Base-by-base conservation (phyloP, 139 green algal species). In the Eudorina sp. region DNA sequence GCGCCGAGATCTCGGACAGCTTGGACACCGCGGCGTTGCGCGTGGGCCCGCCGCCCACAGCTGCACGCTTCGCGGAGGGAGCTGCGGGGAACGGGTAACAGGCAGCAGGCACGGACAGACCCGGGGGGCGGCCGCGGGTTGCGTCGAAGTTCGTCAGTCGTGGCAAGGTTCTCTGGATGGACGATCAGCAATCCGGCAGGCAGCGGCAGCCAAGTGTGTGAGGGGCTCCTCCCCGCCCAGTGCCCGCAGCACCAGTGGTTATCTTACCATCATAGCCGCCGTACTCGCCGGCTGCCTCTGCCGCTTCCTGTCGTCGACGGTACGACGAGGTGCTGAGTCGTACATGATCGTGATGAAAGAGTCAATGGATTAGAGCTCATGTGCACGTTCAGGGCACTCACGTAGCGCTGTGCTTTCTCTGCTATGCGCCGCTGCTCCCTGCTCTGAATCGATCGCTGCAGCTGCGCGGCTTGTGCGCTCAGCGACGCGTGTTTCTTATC, bases 401-500 rank as follows among this genome's bases (percentile, higher is more conserved):
- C 86, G 53, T 83, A 41, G 34, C 86, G 64, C 16, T 87, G 64
- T 3, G 36, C 62, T 40, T 84, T 84, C 21, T 90, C 86, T 5
- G 76, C 76, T n/a, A 81, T 58, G 14, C 86, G 46, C 43, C 86
- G 46, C 66, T 90, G 73, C 76, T 90, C 86, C 29, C 86, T 53
- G 18, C 40, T 86, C 36, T 87, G 66, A 18, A 90, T 76, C 3
- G 76, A 68, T 46, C 74, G 73, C 74, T 90, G 64, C 2, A 90
- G 86, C 66, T 90, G 86, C 66, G 73, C 76, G 3, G 86, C 86
- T 18, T 90, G 75, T 4, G 43, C 76, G 8, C 53, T n/a, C 13
- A 90, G 64, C 16, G 86, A 77, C 14, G 60, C 41, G 11, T 70
- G 77, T 9, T 85, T 85, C 43, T 45, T 75, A 29, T 85, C 79